phyloP scores from a whole-genome alignment of 108 stramenopile genomes.

The Chaetoceros tenuissimus region DNA sequence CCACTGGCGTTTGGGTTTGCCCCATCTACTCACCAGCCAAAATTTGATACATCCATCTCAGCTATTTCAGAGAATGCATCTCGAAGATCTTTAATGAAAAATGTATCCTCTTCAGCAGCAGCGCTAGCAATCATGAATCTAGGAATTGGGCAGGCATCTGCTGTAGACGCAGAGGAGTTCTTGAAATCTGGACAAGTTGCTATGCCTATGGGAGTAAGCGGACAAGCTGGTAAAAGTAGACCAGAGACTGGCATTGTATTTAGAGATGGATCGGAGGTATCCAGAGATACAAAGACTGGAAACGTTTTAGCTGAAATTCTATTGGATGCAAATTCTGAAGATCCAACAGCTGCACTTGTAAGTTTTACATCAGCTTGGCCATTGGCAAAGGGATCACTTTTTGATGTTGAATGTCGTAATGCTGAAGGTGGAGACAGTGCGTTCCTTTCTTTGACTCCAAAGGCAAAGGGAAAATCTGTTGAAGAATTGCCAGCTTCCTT shows the following conservation, averaged over 20 bases:
- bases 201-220: constrained; percentile 46
- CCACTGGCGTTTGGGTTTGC: no score
- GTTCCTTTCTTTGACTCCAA: constrained; percentile 34
- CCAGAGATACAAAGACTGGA: constrained; percentile 27
- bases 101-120: no score
- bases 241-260: constrained; percentile 51
- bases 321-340: constrained; percentile 14
- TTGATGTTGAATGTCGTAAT: constrained; percentile 60
- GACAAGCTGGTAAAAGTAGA: constrained; percentile 56
- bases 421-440: constrained; percentile 42
- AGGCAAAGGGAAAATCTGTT: constrained; percentile 15
- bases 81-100: no score
- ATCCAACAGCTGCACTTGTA: constrained; percentile 34
- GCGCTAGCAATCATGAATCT: no score
- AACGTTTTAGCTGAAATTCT: constrained; percentile 53
- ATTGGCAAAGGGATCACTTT: constrained; percentile 40
- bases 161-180: constrained; percentile 45
- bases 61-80: no score
- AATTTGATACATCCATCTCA: no score
- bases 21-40: no score
- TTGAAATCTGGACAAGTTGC: constrained; percentile 51
- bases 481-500: constrained; percentile 34
- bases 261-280: constrained; percentile 53
- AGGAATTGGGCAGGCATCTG: no score
- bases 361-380: constrained; percentile 45